phyloP scores from a whole-genome alignment of 805 yeast genomes.

The Ascoidea rubescens region DNA sequence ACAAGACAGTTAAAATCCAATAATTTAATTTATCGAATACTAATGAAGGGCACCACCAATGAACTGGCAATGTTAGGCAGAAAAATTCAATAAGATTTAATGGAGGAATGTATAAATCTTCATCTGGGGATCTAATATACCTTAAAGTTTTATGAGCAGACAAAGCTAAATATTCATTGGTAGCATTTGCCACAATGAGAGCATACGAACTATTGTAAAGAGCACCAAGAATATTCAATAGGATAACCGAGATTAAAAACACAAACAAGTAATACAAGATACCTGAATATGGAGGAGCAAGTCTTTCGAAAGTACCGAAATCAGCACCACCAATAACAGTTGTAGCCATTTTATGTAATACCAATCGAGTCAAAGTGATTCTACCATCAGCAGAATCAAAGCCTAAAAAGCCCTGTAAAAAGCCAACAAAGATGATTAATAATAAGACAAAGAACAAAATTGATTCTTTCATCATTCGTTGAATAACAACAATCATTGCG shows the following conservation, averaged over 20 bases:
- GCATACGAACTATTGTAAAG: slow-evolving; percentile 76
- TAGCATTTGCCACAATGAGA: slow-evolving; percentile 65
- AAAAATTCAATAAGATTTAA: slow-evolving; percentile 58
- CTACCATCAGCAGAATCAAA: slow-evolving; percentile 80
- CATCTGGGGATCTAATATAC: slow-evolving; percentile 83
- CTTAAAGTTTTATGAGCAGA: slow-evolving; percentile 74
- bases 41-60: slow-evolving; percentile 21
- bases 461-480: slow-evolving; percentile 80
- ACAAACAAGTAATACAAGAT: slow-evolving; percentile 66
- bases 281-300: slow-evolving; percentile 79
- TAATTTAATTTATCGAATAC: slow-evolving; percentile 31
- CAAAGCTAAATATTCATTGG: slow-evolving; percentile 74
- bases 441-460: slow-evolving; percentile 65
- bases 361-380: slow-evolving; percentile 52
- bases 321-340: slow-evolving; percentile 67
- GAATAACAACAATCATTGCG: slow-evolving; percentile 21
- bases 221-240: slow-evolving; percentile 77
- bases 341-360: slow-evolving; percentile 48
- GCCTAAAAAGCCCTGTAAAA: slow-evolving; percentile 77
- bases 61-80: slow-evolving; percentile 26
- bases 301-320: slow-evolving; percentile 52
- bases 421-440: slow-evolving; percentile 59
- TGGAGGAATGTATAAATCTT: slow-evolving; percentile 75
- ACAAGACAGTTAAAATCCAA: slow-evolving; percentile 46
- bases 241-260: slow-evolving; percentile 58